Evolutionary conservation across 75 land plant genomes (phyloP).

Genomic region (Cryptomeria japonica): DNA sequence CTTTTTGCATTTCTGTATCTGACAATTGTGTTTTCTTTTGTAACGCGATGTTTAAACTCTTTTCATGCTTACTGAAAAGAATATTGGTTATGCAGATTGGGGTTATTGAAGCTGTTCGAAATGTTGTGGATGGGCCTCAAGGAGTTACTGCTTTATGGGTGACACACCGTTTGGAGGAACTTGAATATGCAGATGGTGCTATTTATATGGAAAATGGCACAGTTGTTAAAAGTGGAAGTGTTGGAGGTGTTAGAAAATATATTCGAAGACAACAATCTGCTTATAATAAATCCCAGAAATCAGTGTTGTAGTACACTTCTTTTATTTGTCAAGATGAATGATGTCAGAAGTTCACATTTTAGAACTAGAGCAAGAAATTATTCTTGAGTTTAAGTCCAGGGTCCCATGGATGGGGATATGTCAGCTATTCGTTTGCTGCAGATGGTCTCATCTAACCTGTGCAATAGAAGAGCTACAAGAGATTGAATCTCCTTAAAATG

Average conservation of each 20-base stretch:
- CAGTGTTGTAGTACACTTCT: background rate
- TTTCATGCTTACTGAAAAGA: constrained; percentile 1
- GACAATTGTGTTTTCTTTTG: background rate
- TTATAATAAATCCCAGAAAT: constrained; percentile 2
- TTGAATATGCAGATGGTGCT: constrained; percentile 95
- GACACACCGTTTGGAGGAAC: constrained; percentile 96
- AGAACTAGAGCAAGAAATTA: background rate
- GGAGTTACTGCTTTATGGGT: constrained; percentile 94
- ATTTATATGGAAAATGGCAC: constrained; percentile 89
- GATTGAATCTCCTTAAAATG: background rate
- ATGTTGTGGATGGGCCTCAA: constrained; percentile 47
- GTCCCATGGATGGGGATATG: background rate
- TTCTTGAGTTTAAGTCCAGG: too few relatives aligned
- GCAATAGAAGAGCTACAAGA: background rate
- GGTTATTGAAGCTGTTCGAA: constrained; percentile 89
- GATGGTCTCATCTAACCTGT: background rate
- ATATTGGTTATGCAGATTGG: constrained; percentile 52
- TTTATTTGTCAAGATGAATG: background rate
- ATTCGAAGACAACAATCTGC: constrained; percentile 6
- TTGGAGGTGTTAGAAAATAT: constrained; percentile 26
- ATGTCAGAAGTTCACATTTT: background rate
- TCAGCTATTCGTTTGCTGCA: background rate
- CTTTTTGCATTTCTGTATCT: background rate
- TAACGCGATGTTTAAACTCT: background rate
- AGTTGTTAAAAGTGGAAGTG: constrained; percentile 56